Percentiles rank a stretch among this genome's conserved stretches.
phyloP scores from a whole-genome alignment of 108 stramenopile genomes.

The Pelagomonas calceolata region DNA sequence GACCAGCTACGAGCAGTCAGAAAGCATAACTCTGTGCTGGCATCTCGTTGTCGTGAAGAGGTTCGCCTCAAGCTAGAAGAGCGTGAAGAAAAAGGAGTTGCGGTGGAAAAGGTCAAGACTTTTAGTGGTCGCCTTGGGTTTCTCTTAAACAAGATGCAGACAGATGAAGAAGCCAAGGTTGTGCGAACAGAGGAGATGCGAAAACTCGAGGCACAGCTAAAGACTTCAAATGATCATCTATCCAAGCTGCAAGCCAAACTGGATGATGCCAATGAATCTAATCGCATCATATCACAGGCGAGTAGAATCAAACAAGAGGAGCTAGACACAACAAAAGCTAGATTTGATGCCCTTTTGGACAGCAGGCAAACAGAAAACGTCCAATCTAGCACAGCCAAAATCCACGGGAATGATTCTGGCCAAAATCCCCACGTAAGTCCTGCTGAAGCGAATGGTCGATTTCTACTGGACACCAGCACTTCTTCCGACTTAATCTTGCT shows the following conservation, averaged over 20 bases:
- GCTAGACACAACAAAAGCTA: slow-evolving; percentile 14
- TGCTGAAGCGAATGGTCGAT: too few relatives aligned
- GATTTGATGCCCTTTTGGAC: too few relatives aligned
- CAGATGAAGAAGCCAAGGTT: slow-evolving; percentile 56
- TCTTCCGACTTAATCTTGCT: slow-evolving; percentile 30
- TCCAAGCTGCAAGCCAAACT: slow-evolving; percentile 50
- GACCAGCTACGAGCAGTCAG: slow-evolving; percentile 61
- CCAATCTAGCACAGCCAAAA: too few relatives aligned
- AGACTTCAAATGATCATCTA: slow-evolving; percentile 31
- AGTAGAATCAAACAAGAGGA: slow-evolving; percentile 30
- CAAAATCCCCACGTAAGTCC: too few relatives aligned
- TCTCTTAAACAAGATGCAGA: slow-evolving; percentile 62
- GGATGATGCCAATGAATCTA: slow-evolving; percentile 39
- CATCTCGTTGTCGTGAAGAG: slow-evolving; percentile 51
- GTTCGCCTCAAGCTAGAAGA: slow-evolving; percentile 45
- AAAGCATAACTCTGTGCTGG: slow-evolving; percentile 60
- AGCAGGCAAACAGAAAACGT: too few relatives aligned
- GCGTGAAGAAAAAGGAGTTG: slow-evolving; percentile 50
- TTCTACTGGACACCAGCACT: neutral
- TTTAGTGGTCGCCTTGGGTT: slow-evolving; percentile 56
- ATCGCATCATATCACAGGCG: slow-evolving; percentile 47
- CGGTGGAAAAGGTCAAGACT: slow-evolving; percentile 56
- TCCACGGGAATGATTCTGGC: too few relatives aligned
- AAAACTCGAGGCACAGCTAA: slow-evolving; percentile 54
- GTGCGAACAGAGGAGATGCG: slow-evolving; percentile 54